These are phyloP conservation scores for Aspergillus indologenus DNA, from an alignment of 495 filamentous ascomycete species.

Conservation along the genomic window DNA sequence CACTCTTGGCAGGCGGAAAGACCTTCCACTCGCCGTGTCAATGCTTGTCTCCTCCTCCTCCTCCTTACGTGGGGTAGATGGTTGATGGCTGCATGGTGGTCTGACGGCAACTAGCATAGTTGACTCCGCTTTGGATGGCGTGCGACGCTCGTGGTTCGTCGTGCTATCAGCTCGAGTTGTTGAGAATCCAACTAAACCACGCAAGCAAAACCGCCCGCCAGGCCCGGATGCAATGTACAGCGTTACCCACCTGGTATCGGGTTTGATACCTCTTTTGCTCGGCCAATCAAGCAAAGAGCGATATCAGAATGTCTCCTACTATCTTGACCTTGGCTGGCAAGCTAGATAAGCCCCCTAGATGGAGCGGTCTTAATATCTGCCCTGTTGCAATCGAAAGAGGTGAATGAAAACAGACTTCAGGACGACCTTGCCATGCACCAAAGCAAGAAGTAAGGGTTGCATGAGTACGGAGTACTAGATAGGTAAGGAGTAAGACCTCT, in stretches of 20 bases:
- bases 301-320: neutral
- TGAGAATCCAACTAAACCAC: no score
- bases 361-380: no score
- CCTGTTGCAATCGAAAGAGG: no score
- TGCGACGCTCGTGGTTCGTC: neutral
- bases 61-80: neutral
- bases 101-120: neutral
- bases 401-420: no score
- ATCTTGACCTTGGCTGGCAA: neutral
- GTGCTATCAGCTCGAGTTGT: neutral
- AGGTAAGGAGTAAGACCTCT: no score
- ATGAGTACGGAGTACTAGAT: neutral
- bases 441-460: neutral
- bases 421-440: neutral
- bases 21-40: neutral
- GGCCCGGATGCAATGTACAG: neutral
- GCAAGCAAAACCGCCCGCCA: no score
- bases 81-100: neutral
- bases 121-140: neutral
- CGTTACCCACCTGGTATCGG: neutral
- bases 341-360: neutral
- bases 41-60: neutral
- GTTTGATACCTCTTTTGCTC: neutral
- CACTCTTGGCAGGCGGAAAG: constrained; percentile 1
- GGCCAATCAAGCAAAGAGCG: neutral